Evolutionary conservation across 306 rosid genomes (phyloP).

Genomic region (Trifolium dubium): DNA sequence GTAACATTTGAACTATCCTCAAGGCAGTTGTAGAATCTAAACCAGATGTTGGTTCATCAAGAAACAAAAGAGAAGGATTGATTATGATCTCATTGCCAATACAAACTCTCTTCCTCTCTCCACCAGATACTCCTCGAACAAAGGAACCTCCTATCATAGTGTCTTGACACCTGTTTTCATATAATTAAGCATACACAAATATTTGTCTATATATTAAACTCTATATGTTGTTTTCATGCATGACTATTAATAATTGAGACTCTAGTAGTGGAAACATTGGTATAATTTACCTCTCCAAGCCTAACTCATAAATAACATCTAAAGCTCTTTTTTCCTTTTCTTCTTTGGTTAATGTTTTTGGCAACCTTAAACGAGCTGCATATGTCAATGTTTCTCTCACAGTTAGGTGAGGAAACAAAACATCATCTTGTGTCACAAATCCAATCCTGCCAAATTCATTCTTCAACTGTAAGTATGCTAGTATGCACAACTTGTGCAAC

Average conservation of each 20-base stretch:
- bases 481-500: neutral
- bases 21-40: constrained; percentile 97
- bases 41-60: constrained; percentile 98
- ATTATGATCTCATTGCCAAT: constrained; percentile 89
- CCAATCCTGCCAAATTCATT: constrained; percentile 71
- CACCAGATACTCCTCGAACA: constrained; percentile 93
- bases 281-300: constrained; percentile 75
- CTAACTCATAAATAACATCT: constrained; percentile 87
- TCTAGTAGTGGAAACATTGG: neutral
- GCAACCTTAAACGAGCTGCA: constrained; percentile 80
- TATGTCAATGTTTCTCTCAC: constrained; percentile 87
- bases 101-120: constrained; percentile 96
- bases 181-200: neutral
- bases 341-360: constrained; percentile 70
- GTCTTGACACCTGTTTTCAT: constrained; percentile 82
- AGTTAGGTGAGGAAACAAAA: constrained; percentile 92
- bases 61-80: constrained; percentile 90
- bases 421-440: constrained; percentile 96
- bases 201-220: neutral
- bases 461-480: neutral
- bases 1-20: constrained; percentile 91
- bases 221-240: constrained; percentile 3
- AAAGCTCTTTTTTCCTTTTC: constrained; percentile 85
- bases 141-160: constrained; percentile 96
- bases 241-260: constrained; percentile 15